These are phyloP conservation scores for Medicago truncatula DNA, from an alignment of 306 rosid genomes.

Conservation along the genomic window MtrunA17r5.0-ANR NC_053043.1:49390001-49390500, in stretches of 20 bases:
- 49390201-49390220: background rate
- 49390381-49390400: background rate
- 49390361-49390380: background rate
- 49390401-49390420: constrained; percentile 4
- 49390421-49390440: background rate
- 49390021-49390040: constrained; percentile 66
- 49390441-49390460: background rate
- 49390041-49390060: constrained; percentile 73
- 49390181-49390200: constrained; percentile 16
- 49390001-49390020: constrained; percentile 36
- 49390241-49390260: background rate
- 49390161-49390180: constrained; percentile 31
- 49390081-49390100: constrained; percentile 69
- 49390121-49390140: constrained; percentile 33
- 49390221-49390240: background rate
- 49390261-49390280: background rate
- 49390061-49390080: constrained; percentile 84
- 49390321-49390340: background rate
- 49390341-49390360: background rate
- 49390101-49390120: constrained; percentile 40
- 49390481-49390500: constrained; percentile 23
- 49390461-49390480: background rate
- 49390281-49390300: background rate
- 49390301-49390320: background rate
- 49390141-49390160: background rate